A percentile compares a stretch with the other conserved stretches of the same genome.
phyloP scores from a whole-genome alignment of 768 basidiomycete species.

The Strobilomyces dryophilus region DNA sequence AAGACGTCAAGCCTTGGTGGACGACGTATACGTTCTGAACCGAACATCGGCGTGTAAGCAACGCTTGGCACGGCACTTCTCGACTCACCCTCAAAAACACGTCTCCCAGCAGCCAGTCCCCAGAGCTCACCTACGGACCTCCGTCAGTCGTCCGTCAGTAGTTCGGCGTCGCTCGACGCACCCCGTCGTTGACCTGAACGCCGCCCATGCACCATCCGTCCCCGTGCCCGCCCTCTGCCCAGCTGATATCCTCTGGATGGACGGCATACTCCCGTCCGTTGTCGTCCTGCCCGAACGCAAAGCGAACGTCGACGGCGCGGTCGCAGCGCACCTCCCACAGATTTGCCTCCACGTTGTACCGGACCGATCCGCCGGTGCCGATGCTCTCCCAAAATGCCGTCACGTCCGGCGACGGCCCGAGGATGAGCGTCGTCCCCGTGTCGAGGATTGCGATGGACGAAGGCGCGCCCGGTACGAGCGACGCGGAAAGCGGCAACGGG shows the following conservation, averaged over 20 bases:
- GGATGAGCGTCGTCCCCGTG: slow-evolving; percentile 55
- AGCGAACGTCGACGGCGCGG: slow-evolving; percentile 41
- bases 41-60: slow-evolving; percentile 1
- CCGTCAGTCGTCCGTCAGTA: slow-evolving; percentile 1
- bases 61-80: neutral
- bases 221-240: slow-evolving; percentile 38
- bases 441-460: slow-evolving; percentile 56
- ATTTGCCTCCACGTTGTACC: slow-evolving; percentile 32
- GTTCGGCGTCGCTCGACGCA: slow-evolving; percentile 17
- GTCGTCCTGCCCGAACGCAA: slow-evolving; percentile 40
- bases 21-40: slow-evolving; percentile 51
- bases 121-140: slow-evolving; percentile 41
- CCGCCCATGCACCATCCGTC: slow-evolving; percentile 56
- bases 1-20: slow-evolving; percentile 41
- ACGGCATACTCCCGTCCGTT: slow-evolving; percentile 37
- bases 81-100: slow-evolving; percentile 48
- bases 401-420: slow-evolving; percentile 52
- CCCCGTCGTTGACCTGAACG: slow-evolving; percentile 49
- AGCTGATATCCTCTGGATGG: slow-evolving; percentile 51
- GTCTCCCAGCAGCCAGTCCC: slow-evolving; percentile 62
- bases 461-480: slow-evolving; percentile 39
- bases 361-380: slow-evolving; percentile 36
- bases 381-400: slow-evolving; percentile 47
- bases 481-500: slow-evolving; percentile 39
- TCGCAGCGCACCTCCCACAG: slow-evolving; percentile 52